phyloP scores from a whole-genome alignment of 176 grass and related monocot genomes.

The Luzula sylvatica region DNA sequence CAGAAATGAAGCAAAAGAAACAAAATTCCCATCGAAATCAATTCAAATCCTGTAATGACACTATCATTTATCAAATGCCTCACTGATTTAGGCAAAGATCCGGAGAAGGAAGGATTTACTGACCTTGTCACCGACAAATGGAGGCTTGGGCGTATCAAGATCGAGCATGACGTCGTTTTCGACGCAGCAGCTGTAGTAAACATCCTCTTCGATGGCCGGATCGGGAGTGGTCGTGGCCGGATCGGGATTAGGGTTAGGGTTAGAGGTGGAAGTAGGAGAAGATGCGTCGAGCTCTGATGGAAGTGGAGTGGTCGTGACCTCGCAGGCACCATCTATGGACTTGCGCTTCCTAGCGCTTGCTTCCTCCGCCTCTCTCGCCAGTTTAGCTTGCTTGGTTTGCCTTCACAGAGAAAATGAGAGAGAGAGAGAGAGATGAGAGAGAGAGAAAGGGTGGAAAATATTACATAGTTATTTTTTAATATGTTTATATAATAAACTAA shows the following conservation, averaged over 20 bases:
- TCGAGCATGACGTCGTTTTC: slow-evolving; percentile 33
- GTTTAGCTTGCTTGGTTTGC: slow-evolving; percentile 28
- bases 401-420: slow-evolving; percentile 6
- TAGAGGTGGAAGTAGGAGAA: neutral
- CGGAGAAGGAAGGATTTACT: neutral
- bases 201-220: slow-evolving; percentile 38
- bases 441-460: slow-evolving; percentile 3
- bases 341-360: slow-evolving; percentile 80
- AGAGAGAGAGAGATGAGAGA: slow-evolving; percentile 30
- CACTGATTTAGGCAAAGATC: neutral
- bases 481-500: too few species aligned
- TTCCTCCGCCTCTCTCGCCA: slow-evolving; percentile 90
- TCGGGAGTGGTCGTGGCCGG: slow-evolving; percentile 28
- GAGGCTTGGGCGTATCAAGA: slow-evolving; percentile 48
- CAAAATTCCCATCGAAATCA: neutral
- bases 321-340: slow-evolving; percentile 37
- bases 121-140: slow-evolving; percentile 65
- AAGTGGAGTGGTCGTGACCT: slow-evolving; percentile 10
- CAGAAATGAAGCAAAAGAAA: slow-evolving; percentile 2
- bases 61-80: neutral
- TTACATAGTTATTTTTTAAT: too few species aligned
- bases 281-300: neutral
- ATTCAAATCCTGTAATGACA: slow-evolving; percentile 1
- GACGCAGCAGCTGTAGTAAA: slow-evolving; percentile 47
- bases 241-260: slow-evolving; percentile 24